Conservation (phyloP, 139 green algal genomes). For the Coelastrella sp. region DNA sequence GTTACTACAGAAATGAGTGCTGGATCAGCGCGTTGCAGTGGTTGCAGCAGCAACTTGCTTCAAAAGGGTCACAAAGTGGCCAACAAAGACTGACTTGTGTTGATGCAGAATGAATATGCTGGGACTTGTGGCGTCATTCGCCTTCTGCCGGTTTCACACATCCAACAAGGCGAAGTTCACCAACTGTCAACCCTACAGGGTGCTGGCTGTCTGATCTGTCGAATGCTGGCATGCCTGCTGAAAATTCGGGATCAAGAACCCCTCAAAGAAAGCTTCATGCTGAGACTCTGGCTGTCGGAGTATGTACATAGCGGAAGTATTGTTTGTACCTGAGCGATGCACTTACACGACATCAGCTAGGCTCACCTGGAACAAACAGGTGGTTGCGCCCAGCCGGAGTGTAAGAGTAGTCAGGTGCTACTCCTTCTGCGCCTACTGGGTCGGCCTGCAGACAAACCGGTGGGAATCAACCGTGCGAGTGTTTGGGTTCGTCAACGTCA, state of each 20-base stretch:
- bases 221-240: too few species aligned
- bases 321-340: background rate
- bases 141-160: too few species aligned
- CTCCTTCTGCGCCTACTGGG: background rate
- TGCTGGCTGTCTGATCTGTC: too few species aligned
- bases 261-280: background rate
- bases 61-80: too few species aligned
- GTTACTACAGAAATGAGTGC: too few species aligned
- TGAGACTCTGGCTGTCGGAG: too few species aligned
- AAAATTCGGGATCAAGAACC: background rate
- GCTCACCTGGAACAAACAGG: conserved; percentile 91
- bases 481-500: background rate
- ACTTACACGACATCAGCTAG: too few species aligned
- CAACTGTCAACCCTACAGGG: background rate
- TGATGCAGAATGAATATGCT: too few species aligned
- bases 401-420: conserved; percentile 73
- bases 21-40: too few species aligned
- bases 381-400: conserved; percentile 91
- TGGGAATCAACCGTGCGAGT: background rate
- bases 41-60: too few species aligned
- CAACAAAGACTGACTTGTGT: background rate
- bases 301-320: too few species aligned
- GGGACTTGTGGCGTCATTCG: too few species aligned
- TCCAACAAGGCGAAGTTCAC: background rate
- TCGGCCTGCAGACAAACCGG: conserved; percentile 1